phyloP scores from a whole-genome alignment of 257 asterid genomes.

The Nicotiana benthamiana region DNA sequence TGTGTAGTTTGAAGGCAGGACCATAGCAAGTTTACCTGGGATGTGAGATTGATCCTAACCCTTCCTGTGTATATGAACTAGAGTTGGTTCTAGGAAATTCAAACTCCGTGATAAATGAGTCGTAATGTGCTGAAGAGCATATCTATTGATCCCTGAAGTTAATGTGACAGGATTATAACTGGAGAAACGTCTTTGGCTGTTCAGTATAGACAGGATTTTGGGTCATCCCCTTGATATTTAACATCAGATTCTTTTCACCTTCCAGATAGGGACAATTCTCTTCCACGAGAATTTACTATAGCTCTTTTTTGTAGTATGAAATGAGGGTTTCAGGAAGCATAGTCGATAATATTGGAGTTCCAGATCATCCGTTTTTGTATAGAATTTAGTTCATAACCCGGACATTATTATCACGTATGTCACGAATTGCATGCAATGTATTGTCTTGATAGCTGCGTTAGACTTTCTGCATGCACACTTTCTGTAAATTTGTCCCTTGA shows the following conservation, averaged over 20 bases:
- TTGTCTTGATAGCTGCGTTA: not conserved
- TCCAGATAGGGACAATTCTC: not conserved
- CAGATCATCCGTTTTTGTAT: not conserved
- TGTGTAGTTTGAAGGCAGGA: not conserved
- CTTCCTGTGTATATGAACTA: not conserved
- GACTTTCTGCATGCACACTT: not conserved
- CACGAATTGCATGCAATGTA: not conserved
- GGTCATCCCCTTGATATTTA: not conserved
- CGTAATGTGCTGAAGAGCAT: not conserved
- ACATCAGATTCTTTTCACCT: not conserved
- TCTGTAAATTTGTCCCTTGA: not conserved
- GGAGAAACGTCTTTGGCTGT: conserved; percentile 11
- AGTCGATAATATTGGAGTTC: not conserved
- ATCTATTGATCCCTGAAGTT: not conserved
- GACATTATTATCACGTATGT: not conserved
- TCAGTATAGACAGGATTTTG: not conserved
- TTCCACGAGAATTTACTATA: not conserved
- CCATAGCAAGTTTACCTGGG: not conserved
- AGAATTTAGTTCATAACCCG: not conserved
- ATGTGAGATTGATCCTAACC: not conserved
- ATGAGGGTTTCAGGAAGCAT: not conserved
- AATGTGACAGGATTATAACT: conserved; percentile 4
- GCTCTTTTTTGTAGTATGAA: not conserved
- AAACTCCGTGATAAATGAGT: not conserved
- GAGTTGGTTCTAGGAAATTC: not conserved